These are phyloP conservation scores for Kregervanrija pseudodelftensis DNA, from an alignment of 805 yeast genomes.

Conservation along the genomic window DNA sequence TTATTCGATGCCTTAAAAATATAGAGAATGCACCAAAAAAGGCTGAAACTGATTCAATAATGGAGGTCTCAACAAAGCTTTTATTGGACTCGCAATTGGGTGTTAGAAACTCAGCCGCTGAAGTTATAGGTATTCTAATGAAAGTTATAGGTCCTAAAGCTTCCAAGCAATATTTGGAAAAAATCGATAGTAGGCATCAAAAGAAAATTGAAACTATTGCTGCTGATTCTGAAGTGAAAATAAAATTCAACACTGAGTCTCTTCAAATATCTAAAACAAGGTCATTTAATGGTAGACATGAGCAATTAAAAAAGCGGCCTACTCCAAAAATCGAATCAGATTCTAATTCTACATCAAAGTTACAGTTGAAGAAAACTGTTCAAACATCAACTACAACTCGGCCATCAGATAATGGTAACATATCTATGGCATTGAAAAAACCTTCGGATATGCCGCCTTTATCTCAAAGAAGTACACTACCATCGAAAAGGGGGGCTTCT, in stretches of 20 bases:
- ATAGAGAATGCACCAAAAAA: slow-evolving; percentile 42
- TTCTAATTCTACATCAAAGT: too few relatives aligned
- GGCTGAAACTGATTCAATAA: slow-evolving; percentile 49
- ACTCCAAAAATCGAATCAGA: too few relatives aligned
- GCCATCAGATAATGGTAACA: not conserved
- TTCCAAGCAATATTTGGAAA: slow-evolving; percentile 50
- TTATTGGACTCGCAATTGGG: slow-evolving; percentile 80
- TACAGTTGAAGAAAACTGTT: too few relatives aligned
- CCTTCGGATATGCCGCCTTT: slow-evolving; percentile 6
- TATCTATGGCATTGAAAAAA: slow-evolving; percentile 1
- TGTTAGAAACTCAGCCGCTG: slow-evolving; percentile 70
- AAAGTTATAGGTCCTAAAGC: slow-evolving; percentile 74
- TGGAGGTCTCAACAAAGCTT: slow-evolving; percentile 51
- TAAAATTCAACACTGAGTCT: slow-evolving; percentile 21
- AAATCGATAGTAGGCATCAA: slow-evolving; percentile 64
- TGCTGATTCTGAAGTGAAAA: slow-evolving; percentile 49
- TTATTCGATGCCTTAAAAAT: slow-evolving; percentile 54
- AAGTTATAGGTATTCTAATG: slow-evolving; percentile 73
- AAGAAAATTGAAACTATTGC: slow-evolving; percentile 57
- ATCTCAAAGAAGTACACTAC: slow-evolving; percentile 29
- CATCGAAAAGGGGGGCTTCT: slow-evolving; percentile 62
- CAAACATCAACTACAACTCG: too few relatives aligned
- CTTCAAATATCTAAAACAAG: not conserved
- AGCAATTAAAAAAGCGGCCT: not conserved
- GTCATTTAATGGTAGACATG: not conserved